A percentile compares a stretch with the other conserved stretches of the same genome.
These are phyloP conservation scores for Glebionis coronaria DNA, from an alignment of 129 eudicot species.

Conservation along the genomic window DNA sequence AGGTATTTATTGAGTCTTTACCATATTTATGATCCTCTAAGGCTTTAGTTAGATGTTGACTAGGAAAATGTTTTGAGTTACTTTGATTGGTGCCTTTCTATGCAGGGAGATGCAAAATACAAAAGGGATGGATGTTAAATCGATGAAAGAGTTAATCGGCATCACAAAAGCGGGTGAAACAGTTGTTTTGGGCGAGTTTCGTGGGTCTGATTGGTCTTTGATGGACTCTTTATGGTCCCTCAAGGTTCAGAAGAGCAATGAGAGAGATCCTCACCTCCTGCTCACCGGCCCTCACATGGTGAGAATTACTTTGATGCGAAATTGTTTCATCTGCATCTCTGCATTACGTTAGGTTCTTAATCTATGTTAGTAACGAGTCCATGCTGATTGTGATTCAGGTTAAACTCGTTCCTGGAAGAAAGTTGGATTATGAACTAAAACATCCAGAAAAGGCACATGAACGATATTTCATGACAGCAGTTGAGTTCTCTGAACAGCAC, in stretches of 20 bases:
- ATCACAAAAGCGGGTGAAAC: constrained; percentile 25
- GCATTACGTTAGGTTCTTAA: background rate
- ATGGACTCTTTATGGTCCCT: constrained; percentile 34
- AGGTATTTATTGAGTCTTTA: constrained; percentile 23
- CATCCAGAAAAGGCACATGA: constrained; percentile 16
- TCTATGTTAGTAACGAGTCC: background rate
- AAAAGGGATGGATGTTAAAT: background rate
- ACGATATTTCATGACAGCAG: constrained; percentile 34
- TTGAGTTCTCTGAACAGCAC: constrained; percentile 40
- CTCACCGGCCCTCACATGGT: constrained; percentile 34
- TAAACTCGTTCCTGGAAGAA: constrained; percentile 39
- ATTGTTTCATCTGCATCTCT: background rate
- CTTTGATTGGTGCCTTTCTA: constrained; percentile 3
- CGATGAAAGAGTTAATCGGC: constrained; percentile 26
- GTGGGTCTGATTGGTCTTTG: constrained; percentile 35
- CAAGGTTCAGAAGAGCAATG: constrained; percentile 16
- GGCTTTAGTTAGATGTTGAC: background rate
- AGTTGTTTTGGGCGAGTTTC: constrained; percentile 23
- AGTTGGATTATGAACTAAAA: constrained; percentile 35
- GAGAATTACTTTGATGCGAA: background rate
- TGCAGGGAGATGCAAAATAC: constrained; percentile 15
- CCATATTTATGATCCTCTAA: background rate
- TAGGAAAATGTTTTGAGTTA: background rate
- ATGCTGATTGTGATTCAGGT: constrained; percentile 26
- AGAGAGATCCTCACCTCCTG: constrained; percentile 16